A percentile compares a stretch with the other conserved stretches of the same genome.
phyloP scores from a whole-genome alignment of 2,329 filamentous ascomycete species.

The Calonectria pauciramosa region DNA sequence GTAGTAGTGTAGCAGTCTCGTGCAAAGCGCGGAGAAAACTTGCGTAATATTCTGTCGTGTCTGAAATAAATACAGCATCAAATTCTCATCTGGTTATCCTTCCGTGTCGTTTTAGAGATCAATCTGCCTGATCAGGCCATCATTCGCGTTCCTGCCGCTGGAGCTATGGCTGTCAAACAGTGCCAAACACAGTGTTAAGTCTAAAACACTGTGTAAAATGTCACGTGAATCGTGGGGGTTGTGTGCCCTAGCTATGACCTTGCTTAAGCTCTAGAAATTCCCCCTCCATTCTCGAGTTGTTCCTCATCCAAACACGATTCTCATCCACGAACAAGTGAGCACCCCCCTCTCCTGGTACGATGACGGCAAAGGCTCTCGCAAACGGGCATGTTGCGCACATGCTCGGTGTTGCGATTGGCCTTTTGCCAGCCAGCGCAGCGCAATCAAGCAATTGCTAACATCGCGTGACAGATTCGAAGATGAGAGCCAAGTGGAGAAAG shows the following conservation, averaged over 20 bases:
- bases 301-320: conserved; percentile 61
- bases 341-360: conserved; percentile 27
- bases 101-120: neutral
- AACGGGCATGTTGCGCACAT: conserved; percentile 24
- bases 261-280: conserved; percentile 48
- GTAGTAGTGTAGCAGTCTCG: conserved; percentile 20
- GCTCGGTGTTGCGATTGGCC: conserved; percentile 25
- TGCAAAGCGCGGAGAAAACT: neutral
- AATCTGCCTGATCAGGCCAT: neutral
- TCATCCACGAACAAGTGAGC: conserved; percentile 60
- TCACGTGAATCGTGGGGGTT: conserved; percentile 54
- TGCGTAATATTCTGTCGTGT: neutral
- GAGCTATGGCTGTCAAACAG: neutral
- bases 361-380: conserved; percentile 22
- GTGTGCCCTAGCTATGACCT: conserved; percentile 52
- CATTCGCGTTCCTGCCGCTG: conserved; percentile 3
- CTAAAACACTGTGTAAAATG: neutral
- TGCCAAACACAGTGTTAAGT: neutral
- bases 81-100: neutral
- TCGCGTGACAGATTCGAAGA: conserved; percentile 58
- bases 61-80: neutral
- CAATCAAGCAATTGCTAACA: conserved; percentile 38
- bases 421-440: conserved; percentile 1
- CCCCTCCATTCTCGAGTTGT: conserved; percentile 50
- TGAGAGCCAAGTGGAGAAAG: conserved; percentile 99